phyloP scores from a whole-genome alignment of 1,284 basidiomycete genomes.

The Ganoderma lucidum region DNA sequence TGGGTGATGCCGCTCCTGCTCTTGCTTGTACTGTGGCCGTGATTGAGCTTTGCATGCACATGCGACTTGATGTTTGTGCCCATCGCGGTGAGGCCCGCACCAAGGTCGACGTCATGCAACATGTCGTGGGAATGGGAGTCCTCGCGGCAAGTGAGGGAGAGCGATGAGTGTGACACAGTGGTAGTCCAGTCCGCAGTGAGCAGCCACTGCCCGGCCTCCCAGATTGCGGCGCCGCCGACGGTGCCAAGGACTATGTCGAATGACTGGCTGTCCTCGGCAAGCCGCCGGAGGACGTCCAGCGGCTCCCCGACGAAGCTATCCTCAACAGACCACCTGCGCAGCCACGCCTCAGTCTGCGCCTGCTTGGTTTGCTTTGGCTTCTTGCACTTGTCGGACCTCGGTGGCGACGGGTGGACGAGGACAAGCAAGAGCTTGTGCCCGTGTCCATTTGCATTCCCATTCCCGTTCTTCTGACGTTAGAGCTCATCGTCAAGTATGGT shows the following conservation, averaged over 20 bases:
- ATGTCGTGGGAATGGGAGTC: slow-evolving; percentile 25
- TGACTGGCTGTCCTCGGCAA: slow-evolving; percentile 61
- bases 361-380: slow-evolving; percentile 16
- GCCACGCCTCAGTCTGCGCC: slow-evolving; percentile 57
- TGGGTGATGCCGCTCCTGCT: slow-evolving; percentile 32
- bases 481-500: slow-evolving; percentile 35
- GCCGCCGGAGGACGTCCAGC: slow-evolving; percentile 59
- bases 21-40: slow-evolving; percentile 14
- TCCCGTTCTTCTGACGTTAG: not conserved
- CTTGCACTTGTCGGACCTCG: slow-evolving; percentile 28
- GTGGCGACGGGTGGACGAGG: slow-evolving; percentile 15
- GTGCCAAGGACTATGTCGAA: slow-evolving; percentile 87
- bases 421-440: slow-evolving; percentile 24
- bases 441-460: slow-evolving; percentile 5
- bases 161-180: slow-evolving; percentile 25
- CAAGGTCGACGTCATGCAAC: slow-evolving; percentile 21
- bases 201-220: slow-evolving; percentile 74
- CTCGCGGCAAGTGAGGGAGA: slow-evolving; percentile 25
- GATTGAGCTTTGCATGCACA: slow-evolving; percentile 23
- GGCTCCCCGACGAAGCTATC: slow-evolving; percentile 70
- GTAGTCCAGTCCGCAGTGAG: slow-evolving; percentile 46
- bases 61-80: not conserved
- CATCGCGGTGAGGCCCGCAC: slow-evolving; percentile 12
- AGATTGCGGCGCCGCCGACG: slow-evolving; percentile 77
- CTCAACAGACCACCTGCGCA: slow-evolving; percentile 69